Percentiles rank a stretch among this genome's conserved stretches.
Evolutionary conservation across 164 flowering plant genomes (phyloP).

Genomic region (Taxillus chinensis): DNA sequence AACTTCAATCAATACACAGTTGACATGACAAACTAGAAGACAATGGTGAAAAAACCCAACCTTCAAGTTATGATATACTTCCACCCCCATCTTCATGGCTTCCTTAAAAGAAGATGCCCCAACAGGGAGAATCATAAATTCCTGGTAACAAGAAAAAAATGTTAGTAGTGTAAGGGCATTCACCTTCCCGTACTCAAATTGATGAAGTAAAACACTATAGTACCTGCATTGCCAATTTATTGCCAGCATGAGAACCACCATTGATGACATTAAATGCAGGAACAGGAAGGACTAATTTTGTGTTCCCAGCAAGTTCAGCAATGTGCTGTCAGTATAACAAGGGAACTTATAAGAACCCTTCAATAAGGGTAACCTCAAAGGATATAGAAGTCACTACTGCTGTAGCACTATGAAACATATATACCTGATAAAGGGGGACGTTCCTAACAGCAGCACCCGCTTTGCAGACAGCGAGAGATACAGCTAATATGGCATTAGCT

Average conservation of each 20-base stretch:
- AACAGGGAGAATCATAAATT: constrained; percentile 44
- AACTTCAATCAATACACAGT: neutral
- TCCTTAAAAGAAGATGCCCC: constrained; percentile 40
- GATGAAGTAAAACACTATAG: neutral
- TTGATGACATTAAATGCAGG: constrained; percentile 46
- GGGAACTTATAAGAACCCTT: neutral
- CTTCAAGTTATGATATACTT: constrained; percentile 40
- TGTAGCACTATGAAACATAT: too few relatives aligned
- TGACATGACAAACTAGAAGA: too few relatives aligned
- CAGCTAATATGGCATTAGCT: constrained; percentile 42
- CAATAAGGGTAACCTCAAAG: neutral
- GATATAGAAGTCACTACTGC: too few relatives aligned
- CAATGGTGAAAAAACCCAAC: constrained; percentile 3
- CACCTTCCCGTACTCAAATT: neutral
- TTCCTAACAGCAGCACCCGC: constrained; percentile 35
- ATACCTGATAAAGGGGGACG: constrained; percentile 37
- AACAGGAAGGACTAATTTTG: constrained; percentile 34
- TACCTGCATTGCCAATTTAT: constrained; percentile 33
- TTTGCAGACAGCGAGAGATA: constrained; percentile 41
- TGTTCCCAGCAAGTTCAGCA: constrained; percentile 40
- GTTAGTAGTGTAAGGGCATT: neutral
- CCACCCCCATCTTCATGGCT: constrained; percentile 48
- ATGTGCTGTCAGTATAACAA: constrained; percentile 22
- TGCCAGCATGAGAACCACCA: constrained; percentile 48
- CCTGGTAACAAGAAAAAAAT: constrained; percentile 9